Percentiles rank a stretch among this genome's conserved stretches.
Conservation (phyloP, 495 filamentous ascomycete species). For the Penicillium roqueforti region DNA sequence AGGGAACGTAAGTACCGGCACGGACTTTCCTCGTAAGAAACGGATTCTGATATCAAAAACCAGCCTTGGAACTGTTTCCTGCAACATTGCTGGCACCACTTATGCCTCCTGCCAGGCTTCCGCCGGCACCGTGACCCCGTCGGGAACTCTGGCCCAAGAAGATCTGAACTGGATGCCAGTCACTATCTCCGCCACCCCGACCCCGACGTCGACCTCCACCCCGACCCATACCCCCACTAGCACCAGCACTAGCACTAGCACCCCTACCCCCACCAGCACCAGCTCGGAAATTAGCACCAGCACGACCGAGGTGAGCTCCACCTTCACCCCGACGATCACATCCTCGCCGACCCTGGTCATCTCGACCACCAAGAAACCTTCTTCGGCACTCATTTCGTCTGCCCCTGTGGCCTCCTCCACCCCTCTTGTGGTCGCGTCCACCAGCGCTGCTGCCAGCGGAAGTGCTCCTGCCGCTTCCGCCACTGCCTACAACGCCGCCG, state of each 20-base stretch:
- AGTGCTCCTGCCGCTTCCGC: conserved; percentile 14
- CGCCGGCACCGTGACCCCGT: conserved; percentile 24
- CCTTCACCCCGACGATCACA: conserved; percentile 3
- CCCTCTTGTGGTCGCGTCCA: conserved; percentile 6
- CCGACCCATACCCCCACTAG: conserved; percentile 8
- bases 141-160: conserved; percentile 17
- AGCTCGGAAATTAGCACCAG: too few relatives aligned
- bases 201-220: conserved; percentile 24
- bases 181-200: conserved; percentile 26
- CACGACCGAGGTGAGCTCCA: not conserved
- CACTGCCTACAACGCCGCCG: conserved; percentile 20
- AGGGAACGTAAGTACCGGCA: conserved; percentile 19
- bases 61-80: conserved; percentile 28
- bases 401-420: conserved; percentile 18
- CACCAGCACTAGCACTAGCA: conserved; percentile 6
- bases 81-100: conserved; percentile 31
- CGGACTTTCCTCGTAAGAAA: not conserved
- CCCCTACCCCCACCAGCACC: conserved; percentile 5
- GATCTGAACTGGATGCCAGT: conserved; percentile 28
- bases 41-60: conserved; percentile 3
- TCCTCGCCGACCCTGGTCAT: not conserved
- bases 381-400: conserved; percentile 16
- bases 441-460: conserved; percentile 6
- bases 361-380: conserved; percentile 21
- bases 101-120: conserved; percentile 27